phyloP scores from a whole-genome alignment of 1,139 yeast genomes.

The Suhomyces wounanorum region DNA sequence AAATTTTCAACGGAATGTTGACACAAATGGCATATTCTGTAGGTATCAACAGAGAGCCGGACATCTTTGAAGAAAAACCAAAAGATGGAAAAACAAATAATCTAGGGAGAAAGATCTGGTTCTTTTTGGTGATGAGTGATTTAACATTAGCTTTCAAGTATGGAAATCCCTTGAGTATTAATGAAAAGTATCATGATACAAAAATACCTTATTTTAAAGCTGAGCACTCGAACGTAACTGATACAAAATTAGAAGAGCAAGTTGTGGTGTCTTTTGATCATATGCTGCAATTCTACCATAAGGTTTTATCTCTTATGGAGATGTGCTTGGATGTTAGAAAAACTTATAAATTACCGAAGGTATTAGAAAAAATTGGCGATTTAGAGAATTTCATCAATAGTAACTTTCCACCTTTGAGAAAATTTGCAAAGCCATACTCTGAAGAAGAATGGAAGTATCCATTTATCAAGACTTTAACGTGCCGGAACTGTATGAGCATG shows the following conservation, averaged over 20 bases:
- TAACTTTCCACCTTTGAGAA: slow-evolving; percentile 25
- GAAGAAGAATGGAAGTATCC: slow-evolving; percentile 27
- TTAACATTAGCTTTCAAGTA: slow-evolving; percentile 35
- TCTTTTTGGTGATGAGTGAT: slow-evolving; percentile 36
- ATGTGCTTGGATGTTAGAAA: slow-evolving; percentile 26
- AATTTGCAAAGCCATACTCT: slow-evolving; percentile 29
- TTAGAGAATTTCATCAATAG: slow-evolving; percentile 31
- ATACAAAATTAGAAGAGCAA: slow-evolving; percentile 31
- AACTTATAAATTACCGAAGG: slow-evolving; percentile 21
- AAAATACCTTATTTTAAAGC: slow-evolving; percentile 21
- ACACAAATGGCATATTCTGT: slow-evolving; percentile 46
- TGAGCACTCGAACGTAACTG: slow-evolving; percentile 31
- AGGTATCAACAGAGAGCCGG: slow-evolving; percentile 50
- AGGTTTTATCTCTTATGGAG: slow-evolving; percentile 27
- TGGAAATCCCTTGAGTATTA: slow-evolving; percentile 41
- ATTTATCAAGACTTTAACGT: slow-evolving; percentile 35
- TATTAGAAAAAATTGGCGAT: slow-evolving; percentile 27
- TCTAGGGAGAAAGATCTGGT: slow-evolving; percentile 41
- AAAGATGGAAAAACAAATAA: slow-evolving; percentile 30
- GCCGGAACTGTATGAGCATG: slow-evolving; percentile 34
- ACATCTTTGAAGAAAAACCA: slow-evolving; percentile 24
- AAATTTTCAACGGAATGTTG: slow-evolving; percentile 38
- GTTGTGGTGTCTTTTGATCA: slow-evolving; percentile 27
- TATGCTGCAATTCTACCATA: slow-evolving; percentile 27
- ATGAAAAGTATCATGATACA: slow-evolving; percentile 36